Evolutionary conservation across 495 filamentous ascomycete species (phyloP).

Genomic region (Hypoxylon intermedium): DNA sequence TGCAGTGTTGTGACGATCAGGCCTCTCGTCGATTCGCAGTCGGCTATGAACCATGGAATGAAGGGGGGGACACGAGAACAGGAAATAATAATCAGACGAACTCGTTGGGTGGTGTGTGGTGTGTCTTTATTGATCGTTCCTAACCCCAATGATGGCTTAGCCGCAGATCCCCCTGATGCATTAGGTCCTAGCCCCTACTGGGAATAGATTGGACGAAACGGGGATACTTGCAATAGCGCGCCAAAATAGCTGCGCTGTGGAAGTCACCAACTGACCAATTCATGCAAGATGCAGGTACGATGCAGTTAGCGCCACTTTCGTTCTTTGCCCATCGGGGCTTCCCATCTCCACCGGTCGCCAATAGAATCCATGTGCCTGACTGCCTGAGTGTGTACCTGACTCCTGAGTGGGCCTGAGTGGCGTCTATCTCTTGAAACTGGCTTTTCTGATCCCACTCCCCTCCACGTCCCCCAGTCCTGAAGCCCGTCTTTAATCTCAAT

Average conservation of each 20-base stretch:
- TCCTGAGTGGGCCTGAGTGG: too few species aligned
- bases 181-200: constrained; percentile 21
- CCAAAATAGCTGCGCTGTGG: constrained; percentile 11
- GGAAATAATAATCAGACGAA: constrained; percentile 20
- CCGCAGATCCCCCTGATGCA: constrained; percentile 39
- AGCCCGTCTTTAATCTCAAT: constrained; percentile 35
- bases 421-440: constrained; percentile 34
- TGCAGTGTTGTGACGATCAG: constrained; percentile 29
- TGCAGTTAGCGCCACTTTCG: constrained; percentile 5
- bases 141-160: constrained; percentile 14
- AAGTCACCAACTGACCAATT: constrained; percentile 26
- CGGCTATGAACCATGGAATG: constrained; percentile 20
- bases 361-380: constrained; percentile 1
- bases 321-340: not conserved
- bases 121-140: constrained; percentile 34
- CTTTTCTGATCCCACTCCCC: constrained; percentile 35
- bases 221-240: constrained; percentile 7
- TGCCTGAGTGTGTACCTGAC: too few species aligned
- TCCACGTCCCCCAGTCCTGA: constrained; percentile 29
- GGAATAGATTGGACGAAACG: constrained; percentile 10
- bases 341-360: not conserved
- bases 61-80: constrained; percentile 25
- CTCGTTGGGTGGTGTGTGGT: constrained; percentile 5
- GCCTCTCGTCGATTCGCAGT: constrained; percentile 5
- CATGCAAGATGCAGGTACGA: constrained; percentile 36